These are phyloP conservation scores for Syzygium grande DNA, from an alignment of 345 rosid species.

Conservation along the genomic window DNA sequence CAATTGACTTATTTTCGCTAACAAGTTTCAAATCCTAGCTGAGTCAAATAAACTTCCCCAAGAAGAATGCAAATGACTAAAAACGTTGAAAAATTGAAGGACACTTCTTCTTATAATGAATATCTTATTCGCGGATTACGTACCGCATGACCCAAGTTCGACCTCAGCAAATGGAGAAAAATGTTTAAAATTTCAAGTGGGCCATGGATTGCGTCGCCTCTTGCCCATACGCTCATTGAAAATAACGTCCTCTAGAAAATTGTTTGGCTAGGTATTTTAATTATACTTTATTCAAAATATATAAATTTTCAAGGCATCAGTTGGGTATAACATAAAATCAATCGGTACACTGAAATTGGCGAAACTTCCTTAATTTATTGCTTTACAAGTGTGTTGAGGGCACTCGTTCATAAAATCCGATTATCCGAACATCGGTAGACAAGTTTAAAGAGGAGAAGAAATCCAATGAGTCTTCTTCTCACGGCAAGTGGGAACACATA, in stretches of 20 bases:
- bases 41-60: not conserved
- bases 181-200: not conserved
- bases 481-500: too few species aligned
- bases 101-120: not conserved
- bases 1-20: not conserved
- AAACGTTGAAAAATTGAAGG: not conserved
- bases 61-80: not conserved
- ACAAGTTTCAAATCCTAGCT: not conserved
- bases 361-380: too few species aligned
- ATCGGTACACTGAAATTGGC: not conserved
- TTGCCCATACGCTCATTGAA: not conserved
- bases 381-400: not conserved
- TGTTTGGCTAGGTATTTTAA: not conserved
- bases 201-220: not conserved
- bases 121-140: not conserved
- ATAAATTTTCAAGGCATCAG: not conserved
- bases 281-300: not conserved
- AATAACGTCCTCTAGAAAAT: not conserved
- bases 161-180: not conserved
- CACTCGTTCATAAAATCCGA: not conserved
- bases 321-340: not conserved
- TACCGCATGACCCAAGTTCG: not conserved
- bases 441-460: too few species aligned
- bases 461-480: too few species aligned
- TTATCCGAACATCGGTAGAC: too few species aligned